Percentiles rank a stretch among this genome's conserved stretches.
Conservation (phyloP, 495 filamentous ascomycete genomes). For the Neurospora terricola region DNA sequence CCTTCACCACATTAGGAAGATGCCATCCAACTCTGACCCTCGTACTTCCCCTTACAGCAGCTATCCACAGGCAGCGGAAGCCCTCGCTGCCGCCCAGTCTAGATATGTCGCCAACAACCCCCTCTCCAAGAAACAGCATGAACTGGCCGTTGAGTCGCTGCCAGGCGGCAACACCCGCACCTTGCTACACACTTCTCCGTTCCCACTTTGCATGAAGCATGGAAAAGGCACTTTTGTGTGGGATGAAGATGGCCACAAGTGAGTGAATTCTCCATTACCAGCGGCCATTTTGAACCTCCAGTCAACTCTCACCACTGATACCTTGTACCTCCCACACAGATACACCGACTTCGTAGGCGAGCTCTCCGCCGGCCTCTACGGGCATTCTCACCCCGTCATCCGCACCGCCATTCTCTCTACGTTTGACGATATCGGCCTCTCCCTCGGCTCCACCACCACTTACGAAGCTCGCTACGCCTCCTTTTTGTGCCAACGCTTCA, state of each 20-base stretch:
- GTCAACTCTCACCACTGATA: not conserved
- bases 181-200: conserved; percentile 46
- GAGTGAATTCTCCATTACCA: not conserved
- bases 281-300: not conserved
- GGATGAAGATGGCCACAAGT: conserved; percentile 36
- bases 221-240: conserved; percentile 29
- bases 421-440: conserved; percentile 27
- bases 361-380: conserved; percentile 43
- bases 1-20: not conserved
- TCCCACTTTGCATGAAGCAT: conserved; percentile 39
- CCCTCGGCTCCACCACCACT: conserved; percentile 29
- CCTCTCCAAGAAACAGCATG: conserved; percentile 25
- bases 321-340: not conserved
- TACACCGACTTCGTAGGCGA: conserved; percentile 44
- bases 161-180: conserved; percentile 56
- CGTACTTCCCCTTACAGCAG: not conserved
- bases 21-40: not conserved
- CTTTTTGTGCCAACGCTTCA: conserved; percentile 32
- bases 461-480: conserved; percentile 32
- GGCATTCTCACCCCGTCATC: conserved; percentile 41
- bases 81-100: conserved; percentile 20
- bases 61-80: conserved; percentile 5
- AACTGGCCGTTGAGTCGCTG: conserved; percentile 29
- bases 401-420: conserved; percentile 26
- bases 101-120: conserved; percentile 26